Conservation (phyloP, 805 yeast genomes). For the Pichia sporocuriosa region DNA sequence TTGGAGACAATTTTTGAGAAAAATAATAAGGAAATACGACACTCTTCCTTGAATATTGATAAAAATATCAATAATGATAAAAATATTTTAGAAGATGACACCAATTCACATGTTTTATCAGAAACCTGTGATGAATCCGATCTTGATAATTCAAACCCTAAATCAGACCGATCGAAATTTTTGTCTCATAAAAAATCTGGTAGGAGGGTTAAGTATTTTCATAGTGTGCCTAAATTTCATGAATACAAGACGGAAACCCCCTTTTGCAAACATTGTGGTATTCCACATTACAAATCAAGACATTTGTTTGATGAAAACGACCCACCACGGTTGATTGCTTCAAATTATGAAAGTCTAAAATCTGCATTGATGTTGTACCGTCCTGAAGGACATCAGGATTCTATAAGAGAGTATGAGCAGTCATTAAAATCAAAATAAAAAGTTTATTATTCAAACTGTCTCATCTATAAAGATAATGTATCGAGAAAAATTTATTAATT, state of each 20-base stretch:
- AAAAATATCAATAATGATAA: too few species aligned
- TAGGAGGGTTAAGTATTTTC: neutral
- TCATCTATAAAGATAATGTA: too few species aligned
- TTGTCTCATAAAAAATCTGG: neutral
- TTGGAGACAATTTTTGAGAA: too few species aligned
- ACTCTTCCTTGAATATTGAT: too few species aligned
- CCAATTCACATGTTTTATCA: too few species aligned
- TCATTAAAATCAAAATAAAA: neutral
- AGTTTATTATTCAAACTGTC: too few species aligned
- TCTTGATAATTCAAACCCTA: neutral
- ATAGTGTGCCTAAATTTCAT: neutral
- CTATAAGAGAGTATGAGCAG: neutral
- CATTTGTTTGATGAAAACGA: neutral
- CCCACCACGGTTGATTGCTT: neutral
- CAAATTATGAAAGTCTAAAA: neutral
- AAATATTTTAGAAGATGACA: too few species aligned
- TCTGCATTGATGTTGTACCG: neutral
- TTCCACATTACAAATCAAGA: neutral
- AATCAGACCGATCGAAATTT: neutral
- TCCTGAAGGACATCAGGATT: neutral
- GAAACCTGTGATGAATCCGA: too few species aligned
- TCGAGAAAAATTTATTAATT: too few species aligned
- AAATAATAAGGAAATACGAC: too few species aligned
- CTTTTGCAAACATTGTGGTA: conserved; percentile 2
- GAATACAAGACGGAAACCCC: neutral